A percentile compares a stretch with the other conserved stretches of the same genome.
Conservation (phyloP, 2,329 filamentous ascomycete genomes). For the Magnaporthiopsis rhizophila region DNA sequence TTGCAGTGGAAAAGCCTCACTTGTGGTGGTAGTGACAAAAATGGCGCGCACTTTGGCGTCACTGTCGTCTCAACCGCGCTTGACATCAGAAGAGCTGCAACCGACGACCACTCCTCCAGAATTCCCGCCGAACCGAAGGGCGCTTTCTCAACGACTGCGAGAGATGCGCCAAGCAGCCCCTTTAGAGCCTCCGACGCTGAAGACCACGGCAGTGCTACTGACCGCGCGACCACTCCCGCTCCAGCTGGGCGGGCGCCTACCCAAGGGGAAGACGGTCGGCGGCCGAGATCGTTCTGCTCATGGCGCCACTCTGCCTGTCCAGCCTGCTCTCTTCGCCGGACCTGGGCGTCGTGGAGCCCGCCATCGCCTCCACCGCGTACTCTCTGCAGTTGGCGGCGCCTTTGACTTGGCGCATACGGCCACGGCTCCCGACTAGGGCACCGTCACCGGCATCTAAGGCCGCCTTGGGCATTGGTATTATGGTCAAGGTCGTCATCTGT, state of each 20-base stretch:
- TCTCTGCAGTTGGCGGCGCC: conserved; percentile 61
- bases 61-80: too few species aligned
- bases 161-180: neutral
- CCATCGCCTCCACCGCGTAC: conserved; percentile 55
- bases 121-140: neutral
- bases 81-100: neutral
- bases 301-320: conserved; percentile 9
- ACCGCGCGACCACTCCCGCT: too few species aligned
- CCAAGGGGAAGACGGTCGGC: too few species aligned
- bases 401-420: conserved; percentile 64
- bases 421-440: conserved; percentile 63
- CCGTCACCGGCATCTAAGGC: conserved; percentile 50
- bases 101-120: neutral
- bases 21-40: too few species aligned
- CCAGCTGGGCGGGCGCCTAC: too few species aligned
- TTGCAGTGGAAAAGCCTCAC: too few species aligned
- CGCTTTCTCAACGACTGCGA: neutral
- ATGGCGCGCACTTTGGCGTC: neutral
- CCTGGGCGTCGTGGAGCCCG: conserved; percentile 57
- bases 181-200: neutral
- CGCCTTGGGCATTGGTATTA: conserved; percentile 48
- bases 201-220: too few species aligned
- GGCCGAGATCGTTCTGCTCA: neutral
- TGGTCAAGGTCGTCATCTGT: conserved; percentile 51
- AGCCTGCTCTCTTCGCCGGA: conserved; percentile 47